Conservation (phyloP, 345 rosid genomes). For the Rubroshorea leprosula region DNA sequence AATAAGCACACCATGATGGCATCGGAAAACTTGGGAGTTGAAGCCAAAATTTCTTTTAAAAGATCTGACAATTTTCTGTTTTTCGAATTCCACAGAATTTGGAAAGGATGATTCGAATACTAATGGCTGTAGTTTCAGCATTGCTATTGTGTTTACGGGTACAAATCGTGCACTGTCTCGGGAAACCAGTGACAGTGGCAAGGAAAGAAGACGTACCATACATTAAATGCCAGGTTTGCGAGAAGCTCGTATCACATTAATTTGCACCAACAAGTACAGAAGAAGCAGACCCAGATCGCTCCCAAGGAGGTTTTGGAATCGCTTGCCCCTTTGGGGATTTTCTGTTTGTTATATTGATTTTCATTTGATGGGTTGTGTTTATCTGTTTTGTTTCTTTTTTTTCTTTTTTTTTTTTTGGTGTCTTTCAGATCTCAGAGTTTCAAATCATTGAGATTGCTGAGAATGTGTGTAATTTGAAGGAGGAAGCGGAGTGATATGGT, state of each 20-base stretch:
- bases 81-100: no score
- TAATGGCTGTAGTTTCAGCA: slow-evolving; percentile 21
- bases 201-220: slow-evolving; percentile 84
- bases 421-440: slow-evolving; percentile 75
- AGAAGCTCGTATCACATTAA: slow-evolving; percentile 64
- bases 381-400: not conserved
- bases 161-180: slow-evolving; percentile 39
- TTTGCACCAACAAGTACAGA: slow-evolving; percentile 55
- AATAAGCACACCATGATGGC: no score
- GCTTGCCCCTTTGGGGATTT: slow-evolving; percentile 25
- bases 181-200: slow-evolving; percentile 50
- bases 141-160: slow-evolving; percentile 32
- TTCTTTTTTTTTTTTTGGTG: not conserved
- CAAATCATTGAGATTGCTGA: slow-evolving; percentile 90
- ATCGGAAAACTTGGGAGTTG: no score
- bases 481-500: slow-evolving; percentile 80
- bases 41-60: no score
- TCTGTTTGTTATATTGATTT: slow-evolving; percentile 4
- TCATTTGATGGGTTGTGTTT: slow-evolving; percentile 12
- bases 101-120: slow-evolving; percentile 29
- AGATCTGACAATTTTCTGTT: no score
- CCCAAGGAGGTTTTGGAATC: slow-evolving; percentile 62
- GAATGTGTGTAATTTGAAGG: slow-evolving; percentile 92
- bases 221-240: slow-evolving; percentile 89
- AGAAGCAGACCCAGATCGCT: slow-evolving; percentile 71